Percentiles rank a stretch among this genome's conserved stretches.
phyloP scores from a whole-genome alignment of 768 basidiomycete species.

The Russula sp. region DNA sequence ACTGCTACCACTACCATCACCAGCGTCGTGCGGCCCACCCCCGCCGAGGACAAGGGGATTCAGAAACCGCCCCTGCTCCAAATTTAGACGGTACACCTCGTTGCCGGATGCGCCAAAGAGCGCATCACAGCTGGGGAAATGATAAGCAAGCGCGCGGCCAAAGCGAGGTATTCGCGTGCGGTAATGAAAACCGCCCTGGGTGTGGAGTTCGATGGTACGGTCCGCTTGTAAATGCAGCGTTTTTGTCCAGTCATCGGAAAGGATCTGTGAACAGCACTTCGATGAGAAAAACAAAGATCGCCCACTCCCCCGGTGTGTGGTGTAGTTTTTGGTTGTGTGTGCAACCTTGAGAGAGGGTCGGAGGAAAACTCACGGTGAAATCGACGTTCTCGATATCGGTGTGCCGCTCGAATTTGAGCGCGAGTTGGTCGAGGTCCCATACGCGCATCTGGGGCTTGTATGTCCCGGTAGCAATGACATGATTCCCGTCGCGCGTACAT shows the following conservation, averaged over 20 bases:
- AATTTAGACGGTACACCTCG: conserved; percentile 89
- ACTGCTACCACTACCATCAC: conserved; percentile 25
- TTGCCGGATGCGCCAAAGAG: conserved; percentile 77
- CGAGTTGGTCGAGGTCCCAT: conserved; percentile 89
- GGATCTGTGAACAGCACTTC: conserved; percentile 46
- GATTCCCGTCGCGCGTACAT: conserved; percentile 85
- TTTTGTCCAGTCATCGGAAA: conserved; percentile 99
- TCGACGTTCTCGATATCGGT: conserved; percentile 97
- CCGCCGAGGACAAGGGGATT: conserved; percentile 58
- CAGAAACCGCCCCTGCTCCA: conserved; percentile 92
- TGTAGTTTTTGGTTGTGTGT: background rate
- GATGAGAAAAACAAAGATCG: background rate
- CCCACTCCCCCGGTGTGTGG: background rate
- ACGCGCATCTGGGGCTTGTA: conserved; percentile 98
- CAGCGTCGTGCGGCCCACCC: too few species aligned
- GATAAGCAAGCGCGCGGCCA: conserved; percentile 87
- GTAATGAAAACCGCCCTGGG: conserved; percentile 89
- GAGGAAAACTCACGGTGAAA: conserved; percentile 77
- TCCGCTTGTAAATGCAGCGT: conserved; percentile 94
- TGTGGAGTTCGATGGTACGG: conserved; percentile 91
- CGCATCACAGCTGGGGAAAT: conserved; percentile 89
- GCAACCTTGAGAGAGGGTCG: background rate
- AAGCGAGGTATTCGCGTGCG: conserved; percentile 91
- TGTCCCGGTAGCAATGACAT: conserved; percentile 89
- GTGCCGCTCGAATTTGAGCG: conserved; percentile 92